Evolutionary conservation across 1,284 basidiomycete species (phyloP).

Genomic region (Jaminaea rosea): DNA sequence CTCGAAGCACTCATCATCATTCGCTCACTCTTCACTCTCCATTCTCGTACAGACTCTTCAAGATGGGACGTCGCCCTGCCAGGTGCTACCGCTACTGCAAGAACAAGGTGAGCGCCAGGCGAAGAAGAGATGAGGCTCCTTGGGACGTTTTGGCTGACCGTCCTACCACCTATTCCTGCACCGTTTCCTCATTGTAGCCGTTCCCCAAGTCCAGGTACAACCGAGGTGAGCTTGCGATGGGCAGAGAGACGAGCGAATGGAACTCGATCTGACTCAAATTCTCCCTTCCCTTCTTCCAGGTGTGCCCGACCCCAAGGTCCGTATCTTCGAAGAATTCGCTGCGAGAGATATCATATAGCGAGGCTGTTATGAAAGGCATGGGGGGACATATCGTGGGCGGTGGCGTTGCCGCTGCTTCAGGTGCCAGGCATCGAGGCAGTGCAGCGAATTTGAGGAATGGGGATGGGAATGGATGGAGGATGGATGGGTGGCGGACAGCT

Average conservation of each 20-base stretch:
- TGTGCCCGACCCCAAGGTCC: conserved; percentile 46
- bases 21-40: not conserved
- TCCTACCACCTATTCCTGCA: not conserved
- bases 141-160: not conserved
- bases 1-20: not conserved
- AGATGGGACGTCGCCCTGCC: conserved; percentile 37
- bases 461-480: not conserved
- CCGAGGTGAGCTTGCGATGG: conserved; percentile 97
- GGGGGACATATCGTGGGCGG: too few relatives aligned
- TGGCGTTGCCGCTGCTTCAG: too few relatives aligned
- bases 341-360: too few relatives aligned
- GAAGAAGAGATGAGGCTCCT: not conserved
- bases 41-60: conserved; percentile 1
- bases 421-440: not conserved
- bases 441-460: conserved; percentile 3
- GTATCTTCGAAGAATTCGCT: too few relatives aligned
- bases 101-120: conserved; percentile 40
- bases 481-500: not conserved
- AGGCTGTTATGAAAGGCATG: too few relatives aligned
- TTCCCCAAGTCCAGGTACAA: conserved; percentile 62
- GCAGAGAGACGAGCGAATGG: too few relatives aligned
- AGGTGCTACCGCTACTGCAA: conserved; percentile 48
- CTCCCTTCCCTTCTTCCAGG: not conserved
- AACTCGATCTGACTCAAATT: not conserved
- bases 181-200: conserved; percentile 11